Base-by-base conservation (phyloP, 1,284 basidiomycete species). In the Leccinum ponderosum region DNA sequence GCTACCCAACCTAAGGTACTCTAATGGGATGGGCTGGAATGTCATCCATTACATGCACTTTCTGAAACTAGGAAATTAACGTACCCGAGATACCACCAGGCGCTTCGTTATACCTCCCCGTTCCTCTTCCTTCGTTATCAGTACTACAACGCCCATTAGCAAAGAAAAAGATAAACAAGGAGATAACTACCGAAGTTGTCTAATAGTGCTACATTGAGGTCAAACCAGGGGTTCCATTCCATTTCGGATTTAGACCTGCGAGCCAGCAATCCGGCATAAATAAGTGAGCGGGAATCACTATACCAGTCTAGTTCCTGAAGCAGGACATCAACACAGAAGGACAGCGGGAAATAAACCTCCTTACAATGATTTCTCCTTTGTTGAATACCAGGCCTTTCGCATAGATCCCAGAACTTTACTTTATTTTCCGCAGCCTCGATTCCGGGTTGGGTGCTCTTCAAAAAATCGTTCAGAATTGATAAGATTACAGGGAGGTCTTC, bases 341-440 rank as follows among this genome's bases (percentile, higher is more conserved):
- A 20, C 9, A 17, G 4, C 8, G 35, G 64, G 58, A 52, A 56
- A 11, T 7, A 52, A 56, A 52, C 47, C 3, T 74, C 81, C 50
- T 63, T 69, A 93, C 92, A 44, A 93, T 87, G 25, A 94, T 86
- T 72, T 94, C 93, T 39, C 89, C 92, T 62, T 82, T 86, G 68
- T 85, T 84, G 68, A 86, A 92, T 11, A 84, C 74, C 58, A 95
- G 71, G 66, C 83, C 83, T 88, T 75, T 94, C 91, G 64, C 85
- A 86, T 1, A 94, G 75, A 58, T 80, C 85, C 87, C 89, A 91
- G 63, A 92, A 87, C 70, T 91, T 92, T 63, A 93, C 92, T 72
- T 93, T 93, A 62, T 83, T 83, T 72, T 94, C 91, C 1, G 93
- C 90, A 15, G 86, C 89, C 62, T 87, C 89, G 59, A 95, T 94